Evolutionary conservation across 2,329 filamentous ascomycete genomes (phyloP), one percentile per base, ranked within the genome.

Genomic region (Botrytis cinerea): DNA sequence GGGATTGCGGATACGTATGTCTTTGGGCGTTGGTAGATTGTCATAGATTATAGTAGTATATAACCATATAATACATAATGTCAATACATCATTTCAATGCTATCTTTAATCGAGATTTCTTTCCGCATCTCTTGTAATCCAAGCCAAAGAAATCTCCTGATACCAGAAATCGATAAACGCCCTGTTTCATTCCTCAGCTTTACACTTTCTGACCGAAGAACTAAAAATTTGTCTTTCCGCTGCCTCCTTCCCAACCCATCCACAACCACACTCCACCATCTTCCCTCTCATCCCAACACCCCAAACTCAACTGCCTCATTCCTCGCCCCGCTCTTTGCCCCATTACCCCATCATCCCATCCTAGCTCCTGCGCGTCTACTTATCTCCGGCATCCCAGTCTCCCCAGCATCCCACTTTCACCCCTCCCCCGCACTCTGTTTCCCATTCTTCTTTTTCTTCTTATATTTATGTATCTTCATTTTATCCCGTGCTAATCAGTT

Each of bases 41-140:
- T 14, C 1, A 40, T 40, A 32, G 61, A 45, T 32, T 46, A 45
- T 18, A 32, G 20, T n/a, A 14, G 62, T 64, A 64, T 12, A 46
- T 64, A 64, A 43, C 18, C 28, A 46, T 46, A 64, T 64, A 64
- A 64, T 64, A 2, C 62, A 32, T 46, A 64, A 64, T 64, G 25
- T 22, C 20, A 14, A 46, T 32, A 46, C n/a, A 57, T 57, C 51
- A 28, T 32, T 32, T 18, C 51, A 18, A 18, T 9, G 6, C 5
- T 7, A 54, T n/a, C 48, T 54, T 5, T 25, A n/a, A n/a, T 28
- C 12, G 14, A 16, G 2, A 45, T 45, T 9, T 45, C 43, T 45
- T 0, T 16, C 14, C 43, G 43, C 14, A 12, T 45, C 12, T 45
- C 14, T 45, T 45, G 43, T 16, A 45, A 45, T 14, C 43, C 43